Percentiles rank a stretch among this genome's conserved stretches.
phyloP scores from a whole-genome alignment of 805 yeast genomes.

The Wickerhamomyces silvicola region DNA sequence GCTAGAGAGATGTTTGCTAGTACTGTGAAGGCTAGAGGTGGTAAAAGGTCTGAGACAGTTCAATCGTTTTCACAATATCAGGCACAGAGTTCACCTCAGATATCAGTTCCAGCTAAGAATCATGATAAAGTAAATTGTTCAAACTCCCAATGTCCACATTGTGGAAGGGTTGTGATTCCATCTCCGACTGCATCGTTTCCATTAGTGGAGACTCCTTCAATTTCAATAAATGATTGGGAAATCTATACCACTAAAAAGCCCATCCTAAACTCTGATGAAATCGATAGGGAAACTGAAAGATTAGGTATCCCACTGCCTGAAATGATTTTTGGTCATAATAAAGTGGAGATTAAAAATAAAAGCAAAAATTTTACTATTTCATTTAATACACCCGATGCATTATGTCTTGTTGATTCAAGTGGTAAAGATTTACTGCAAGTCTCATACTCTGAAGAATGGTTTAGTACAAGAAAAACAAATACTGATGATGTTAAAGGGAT shows the following conservation, averaged over 20 bases:
- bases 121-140: constrained; percentile 26
- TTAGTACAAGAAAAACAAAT: constrained; percentile 27
- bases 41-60: too few species aligned
- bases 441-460: constrained; percentile 86
- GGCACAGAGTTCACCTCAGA: constrained; percentile 3
- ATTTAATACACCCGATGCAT: constrained; percentile 76
- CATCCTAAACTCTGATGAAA: constrained; percentile 65
- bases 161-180: constrained; percentile 75
- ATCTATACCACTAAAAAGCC: constrained; percentile 69
- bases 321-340: constrained; percentile 91
- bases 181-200: constrained; percentile 66
- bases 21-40: constrained; percentile 30
- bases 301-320: constrained; percentile 87
- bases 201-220: constrained; percentile 59
- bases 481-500: constrained; percentile 47
- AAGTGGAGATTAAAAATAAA: constrained; percentile 44
- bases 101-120: constrained; percentile 37
- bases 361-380: constrained; percentile 39
- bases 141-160: constrained; percentile 49
- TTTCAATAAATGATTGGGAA: constrained; percentile 67
- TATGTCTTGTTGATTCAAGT: constrained; percentile 49
- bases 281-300: constrained; percentile 54
- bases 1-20: constrained; percentile 58
- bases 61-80: background rate
- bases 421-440: constrained; percentile 56